Evolutionary conservation across 768 basidiomycete species (phyloP).

Genomic region (Calocybe cyanea): DNA sequence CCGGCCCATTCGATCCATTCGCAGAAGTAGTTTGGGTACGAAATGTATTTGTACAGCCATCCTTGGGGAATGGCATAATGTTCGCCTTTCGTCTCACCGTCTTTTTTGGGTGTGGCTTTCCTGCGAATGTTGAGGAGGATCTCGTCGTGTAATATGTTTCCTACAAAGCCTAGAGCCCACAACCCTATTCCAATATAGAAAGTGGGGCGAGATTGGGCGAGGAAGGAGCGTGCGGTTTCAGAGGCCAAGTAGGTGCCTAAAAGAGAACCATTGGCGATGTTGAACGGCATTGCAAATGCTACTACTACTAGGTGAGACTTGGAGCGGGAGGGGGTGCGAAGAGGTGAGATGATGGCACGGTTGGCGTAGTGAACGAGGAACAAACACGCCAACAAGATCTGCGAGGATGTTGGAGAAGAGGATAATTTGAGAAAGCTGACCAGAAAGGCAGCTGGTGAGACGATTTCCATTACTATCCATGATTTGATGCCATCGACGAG

Average conservation of each 20-base stretch:
- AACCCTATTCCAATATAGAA: constrained; percentile 65
- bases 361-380: constrained; percentile 81
- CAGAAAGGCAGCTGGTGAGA: constrained; percentile 56
- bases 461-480: constrained; percentile 81
- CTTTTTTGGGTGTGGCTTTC: constrained; percentile 42
- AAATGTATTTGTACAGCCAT: constrained; percentile 70
- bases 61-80: constrained; percentile 68
- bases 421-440: constrained; percentile 39
- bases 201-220: constrained; percentile 24
- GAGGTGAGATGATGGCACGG: constrained; percentile 64
- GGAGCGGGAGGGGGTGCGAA: constrained; percentile 77
- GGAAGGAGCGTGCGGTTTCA: constrained; percentile 41
- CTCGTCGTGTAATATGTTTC: constrained; percentile 90
- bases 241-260: constrained; percentile 71
- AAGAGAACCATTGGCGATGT: constrained; percentile 66
- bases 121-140: constrained; percentile 80
- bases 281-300: constrained; percentile 56
- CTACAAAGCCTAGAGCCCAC: constrained; percentile 69
- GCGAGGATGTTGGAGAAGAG: constrained; percentile 41
- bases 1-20: constrained; percentile 96
- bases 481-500: constrained; percentile 52
- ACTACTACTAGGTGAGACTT: constrained; percentile 69
- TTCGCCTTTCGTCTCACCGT: constrained; percentile 16
- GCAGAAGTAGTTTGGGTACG: constrained; percentile 91
- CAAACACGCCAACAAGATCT: constrained; percentile 48